These are phyloP conservation scores for Phytopythium kandeliae DNA, from an alignment of 352 stramenopile genomes.

Conservation along the genomic window DNA sequence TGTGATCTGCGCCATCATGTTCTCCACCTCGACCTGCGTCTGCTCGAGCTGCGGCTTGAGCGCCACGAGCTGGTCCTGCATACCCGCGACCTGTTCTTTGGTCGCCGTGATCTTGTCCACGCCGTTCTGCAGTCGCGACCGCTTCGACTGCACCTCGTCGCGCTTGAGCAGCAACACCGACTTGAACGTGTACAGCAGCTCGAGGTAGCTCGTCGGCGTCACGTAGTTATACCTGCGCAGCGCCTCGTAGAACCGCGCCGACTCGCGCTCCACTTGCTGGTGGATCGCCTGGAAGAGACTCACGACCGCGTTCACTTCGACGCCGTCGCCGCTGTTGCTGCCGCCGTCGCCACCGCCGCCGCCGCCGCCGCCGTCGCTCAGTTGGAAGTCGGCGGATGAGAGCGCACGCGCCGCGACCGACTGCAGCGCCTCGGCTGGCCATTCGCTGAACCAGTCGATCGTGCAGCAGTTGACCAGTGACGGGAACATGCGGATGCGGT, in stretches of 20 bases:
- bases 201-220: conserved; percentile 91
- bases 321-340: conserved; percentile 14
- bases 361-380: conserved; percentile 20
- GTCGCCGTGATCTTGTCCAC: conserved; percentile 93
- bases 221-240: conserved; percentile 91
- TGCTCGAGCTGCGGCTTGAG: conserved; percentile 90
- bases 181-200: conserved; percentile 92
- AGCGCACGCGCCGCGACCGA: conserved; percentile 58
- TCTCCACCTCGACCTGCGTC: conserved; percentile 90
- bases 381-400: conserved; percentile 55
- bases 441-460: conserved; percentile 89
- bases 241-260: conserved; percentile 82
- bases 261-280: conserved; percentile 83
- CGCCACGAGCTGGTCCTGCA: conserved; percentile 90
- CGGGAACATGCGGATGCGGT: conserved; percentile 85
- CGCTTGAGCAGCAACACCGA: conserved; percentile 85
- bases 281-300: conserved; percentile 87
- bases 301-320: conserved; percentile 46
- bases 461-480: conserved; percentile 85
- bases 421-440: conserved; percentile 79
- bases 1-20: conserved; percentile 93
- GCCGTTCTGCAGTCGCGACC: conserved; percentile 83
- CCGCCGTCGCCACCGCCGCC: conserved; percentile 8
- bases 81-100: conserved; percentile 88
- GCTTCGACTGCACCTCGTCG: conserved; percentile 85